phyloP scores from a whole-genome alignment of 345 rosid genomes.

The thale cress (Arabidopsis thaliana) region TAIR10.1 NC_003070.9:2955501-2956000 shows the following conservation, averaged over 20 bases:
- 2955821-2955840: no score
- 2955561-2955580: constrained; percentile 16
- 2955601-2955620: constrained; percentile 16
- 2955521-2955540: background rate
- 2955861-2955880: no score
- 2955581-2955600: background rate
- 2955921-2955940: no score
- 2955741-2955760: background rate
- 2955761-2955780: constrained; percentile 32
- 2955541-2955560: constrained; percentile 25
- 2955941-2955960: no score
- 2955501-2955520: constrained; percentile 37
- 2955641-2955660: constrained; percentile 23
- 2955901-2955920: no score
- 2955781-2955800: background rate
- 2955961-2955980: no score
- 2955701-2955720: constrained; percentile 30
- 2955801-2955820: background rate
- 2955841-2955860: background rate
- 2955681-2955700: constrained; percentile 41
- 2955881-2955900: no score
- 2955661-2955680: constrained; percentile 42
- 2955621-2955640: background rate
- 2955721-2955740: background rate
- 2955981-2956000: no score